phyloP scores from a whole-genome alignment of 208 protist species.

The Porcisia hertigi region DNA sequence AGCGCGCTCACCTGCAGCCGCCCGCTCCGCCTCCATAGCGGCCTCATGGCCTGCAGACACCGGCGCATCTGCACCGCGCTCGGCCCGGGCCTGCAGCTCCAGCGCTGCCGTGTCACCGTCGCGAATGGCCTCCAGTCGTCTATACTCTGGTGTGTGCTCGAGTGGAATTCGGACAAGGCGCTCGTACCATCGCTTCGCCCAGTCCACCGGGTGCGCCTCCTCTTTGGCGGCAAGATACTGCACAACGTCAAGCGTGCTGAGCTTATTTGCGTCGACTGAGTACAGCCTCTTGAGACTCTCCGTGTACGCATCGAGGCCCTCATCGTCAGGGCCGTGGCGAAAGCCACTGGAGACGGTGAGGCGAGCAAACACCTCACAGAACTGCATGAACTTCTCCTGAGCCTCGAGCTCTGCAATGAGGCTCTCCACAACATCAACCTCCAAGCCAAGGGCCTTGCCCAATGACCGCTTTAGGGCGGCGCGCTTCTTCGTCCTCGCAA shows the following conservation, averaged over 20 bases:
- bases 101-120: constrained; percentile 41
- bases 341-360: constrained; percentile 73
- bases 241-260: constrained; percentile 81
- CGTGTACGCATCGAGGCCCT: constrained; percentile 74
- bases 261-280: constrained; percentile 59
- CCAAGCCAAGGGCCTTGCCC: constrained; percentile 62
- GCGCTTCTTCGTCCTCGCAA: constrained; percentile 27
- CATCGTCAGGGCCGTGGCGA: constrained; percentile 55
- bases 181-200: constrained; percentile 88
- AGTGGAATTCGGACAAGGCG: constrained; percentile 71
- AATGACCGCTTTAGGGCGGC: constrained; percentile 45
- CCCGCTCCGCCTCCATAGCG: constrained; percentile 32
- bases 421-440: constrained; percentile 62
- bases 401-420: constrained; percentile 66
- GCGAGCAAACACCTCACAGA: constrained; percentile 85
- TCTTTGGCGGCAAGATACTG: constrained; percentile 86
- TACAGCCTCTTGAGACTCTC: constrained; percentile 69
- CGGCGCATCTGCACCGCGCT: constrained; percentile 1
- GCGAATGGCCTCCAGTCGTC: constrained; percentile 60
- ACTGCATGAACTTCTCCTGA: constrained; percentile 83
- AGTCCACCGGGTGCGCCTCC: constrained; percentile 68
- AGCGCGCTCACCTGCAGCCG: constrained; percentile 38
- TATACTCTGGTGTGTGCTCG: constrained; percentile 74
- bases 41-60: constrained; percentile 16
- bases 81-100: constrained; percentile 26